A percentile compares a stretch with the other conserved stretches of the same genome.
Conservation (phyloP, 2,329 filamentous ascomycete genomes). For the Sporothrix luriei region DNA sequence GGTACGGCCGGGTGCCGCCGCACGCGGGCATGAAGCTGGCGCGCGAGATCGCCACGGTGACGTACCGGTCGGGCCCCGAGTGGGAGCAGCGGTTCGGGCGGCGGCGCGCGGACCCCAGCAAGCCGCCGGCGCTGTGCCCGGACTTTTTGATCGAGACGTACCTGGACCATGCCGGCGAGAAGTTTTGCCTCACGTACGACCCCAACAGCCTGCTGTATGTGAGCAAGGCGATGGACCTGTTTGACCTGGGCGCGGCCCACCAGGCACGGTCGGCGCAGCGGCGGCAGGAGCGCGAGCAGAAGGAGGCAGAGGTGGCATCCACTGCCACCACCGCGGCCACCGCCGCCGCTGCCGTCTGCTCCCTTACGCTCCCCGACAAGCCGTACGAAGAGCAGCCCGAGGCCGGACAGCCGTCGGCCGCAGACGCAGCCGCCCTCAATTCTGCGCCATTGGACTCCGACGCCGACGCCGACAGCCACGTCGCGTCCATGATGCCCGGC, state of each 20-base stretch:
- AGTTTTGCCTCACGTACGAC: constrained; percentile 96
- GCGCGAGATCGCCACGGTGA: constrained; percentile 95
- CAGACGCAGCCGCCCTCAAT: constrained; percentile 39
- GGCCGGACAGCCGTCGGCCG: constrained; percentile 45
- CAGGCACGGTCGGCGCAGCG: constrained; percentile 65
- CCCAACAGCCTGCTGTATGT: constrained; percentile 94
- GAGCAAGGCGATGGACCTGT: constrained; percentile 98
- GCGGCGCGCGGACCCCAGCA: constrained; percentile 78
- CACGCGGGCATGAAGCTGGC: constrained; percentile 98
- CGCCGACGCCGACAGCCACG: constrained; percentile 38
- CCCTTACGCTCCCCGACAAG: constrained; percentile 75
- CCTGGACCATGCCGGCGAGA: constrained; percentile 95
- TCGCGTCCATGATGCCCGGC: constrained; percentile 24
- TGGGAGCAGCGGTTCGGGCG: constrained; percentile 96
- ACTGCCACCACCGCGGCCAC: no score
- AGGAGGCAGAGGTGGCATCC: neutral
- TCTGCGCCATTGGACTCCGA: no score
- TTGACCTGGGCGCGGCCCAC: constrained; percentile 78
- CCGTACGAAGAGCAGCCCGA: constrained; percentile 79
- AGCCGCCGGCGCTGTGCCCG: constrained; percentile 89
- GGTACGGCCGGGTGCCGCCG: constrained; percentile 81
- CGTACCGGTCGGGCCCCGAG: constrained; percentile 92
- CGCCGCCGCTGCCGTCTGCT: constrained; percentile 56
- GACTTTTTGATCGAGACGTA: constrained; percentile 99
- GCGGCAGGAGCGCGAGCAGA: constrained; percentile 56